Conservation (phyloP, 2,329 filamentous ascomycete genomes). For the Fusarium irregulare region DNA sequence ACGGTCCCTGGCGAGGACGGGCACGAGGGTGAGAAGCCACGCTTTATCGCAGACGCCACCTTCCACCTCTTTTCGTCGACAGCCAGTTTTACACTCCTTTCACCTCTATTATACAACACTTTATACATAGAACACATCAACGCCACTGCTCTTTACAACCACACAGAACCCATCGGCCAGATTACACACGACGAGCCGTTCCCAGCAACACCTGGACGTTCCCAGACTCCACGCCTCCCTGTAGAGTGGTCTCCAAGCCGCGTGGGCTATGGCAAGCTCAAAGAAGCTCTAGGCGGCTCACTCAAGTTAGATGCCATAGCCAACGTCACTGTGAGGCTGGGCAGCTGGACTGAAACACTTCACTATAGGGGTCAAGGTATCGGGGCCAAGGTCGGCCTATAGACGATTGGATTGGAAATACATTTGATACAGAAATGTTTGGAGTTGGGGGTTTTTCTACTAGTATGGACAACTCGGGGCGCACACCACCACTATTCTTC, state of each 20-base stretch:
- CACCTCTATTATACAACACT: slow-evolving; percentile 78
- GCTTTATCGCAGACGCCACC: slow-evolving; percentile 86
- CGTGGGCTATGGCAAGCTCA: slow-evolving; percentile 85
- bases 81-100: slow-evolving; percentile 84
- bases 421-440: slow-evolving; percentile 15
- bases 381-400: slow-evolving; percentile 65
- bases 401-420: slow-evolving; percentile 7
- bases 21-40: slow-evolving; percentile 52
- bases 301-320: slow-evolving; percentile 84
- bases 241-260: slow-evolving; percentile 82
- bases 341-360: slow-evolving; percentile 77
- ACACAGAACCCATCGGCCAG: slow-evolving; percentile 78
- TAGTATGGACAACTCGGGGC: slow-evolving; percentile 1
- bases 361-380: slow-evolving; percentile 78
- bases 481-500: not conserved
- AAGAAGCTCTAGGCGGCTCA: slow-evolving; percentile 80
- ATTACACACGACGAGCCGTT: slow-evolving; percentile 83
- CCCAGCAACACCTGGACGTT: slow-evolving; percentile 78
- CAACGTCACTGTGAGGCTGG: slow-evolving; percentile 78
- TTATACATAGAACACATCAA: slow-evolving; percentile 83
- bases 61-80: slow-evolving; percentile 90
- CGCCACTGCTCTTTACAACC: slow-evolving; percentile 87
- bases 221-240: slow-evolving; percentile 79
- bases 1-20: slow-evolving; percentile 63
- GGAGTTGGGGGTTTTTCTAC: slow-evolving; percentile 25